phyloP scores from a whole-genome alignment of 371 early-diverging fungal species.

The Mortierella sp. region DNA sequence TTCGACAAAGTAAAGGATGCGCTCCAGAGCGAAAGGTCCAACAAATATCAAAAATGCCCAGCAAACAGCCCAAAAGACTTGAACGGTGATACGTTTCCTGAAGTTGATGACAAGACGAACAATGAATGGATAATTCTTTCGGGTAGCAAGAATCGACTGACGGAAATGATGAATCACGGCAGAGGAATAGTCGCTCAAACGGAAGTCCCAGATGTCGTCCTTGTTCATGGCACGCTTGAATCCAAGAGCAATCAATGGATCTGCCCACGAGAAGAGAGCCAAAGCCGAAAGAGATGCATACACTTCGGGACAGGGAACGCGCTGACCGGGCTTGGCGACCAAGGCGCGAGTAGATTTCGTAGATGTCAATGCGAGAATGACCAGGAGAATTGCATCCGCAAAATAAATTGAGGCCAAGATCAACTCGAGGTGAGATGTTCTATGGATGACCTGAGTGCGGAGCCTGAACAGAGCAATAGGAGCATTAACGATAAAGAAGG shows the following conservation, averaged over 20 bases:
- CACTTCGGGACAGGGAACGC: conserved; percentile 69
- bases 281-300: conserved; percentile 73
- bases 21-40: conserved; percentile 51
- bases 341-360: conserved; percentile 58
- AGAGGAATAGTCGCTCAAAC: conserved; percentile 60
- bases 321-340: conserved; percentile 57
- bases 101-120: conserved; percentile 53
- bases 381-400: conserved; percentile 56
- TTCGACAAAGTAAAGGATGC: conserved; percentile 41
- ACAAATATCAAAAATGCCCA: conserved; percentile 47
- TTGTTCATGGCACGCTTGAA: conserved; percentile 67
- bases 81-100: conserved; percentile 38
- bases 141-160: conserved; percentile 52
- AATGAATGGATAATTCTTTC: conserved; percentile 51
- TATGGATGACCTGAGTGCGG: conserved; percentile 62
- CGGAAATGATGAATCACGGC: conserved; percentile 58
- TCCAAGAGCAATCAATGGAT: conserved; percentile 74
- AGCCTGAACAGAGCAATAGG: conserved; percentile 61
- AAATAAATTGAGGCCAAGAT: conserved; percentile 61
- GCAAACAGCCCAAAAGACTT: conserved; percentile 41
- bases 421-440: conserved; percentile 53
- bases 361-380: conserved; percentile 62
- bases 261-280: conserved; percentile 84
- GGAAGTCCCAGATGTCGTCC: conserved; percentile 79
- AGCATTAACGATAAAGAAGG: conserved; percentile 62